Evolutionary conservation across 106 monocot species (phyloP).

Genomic region (Agapanthus africanus): DNA sequence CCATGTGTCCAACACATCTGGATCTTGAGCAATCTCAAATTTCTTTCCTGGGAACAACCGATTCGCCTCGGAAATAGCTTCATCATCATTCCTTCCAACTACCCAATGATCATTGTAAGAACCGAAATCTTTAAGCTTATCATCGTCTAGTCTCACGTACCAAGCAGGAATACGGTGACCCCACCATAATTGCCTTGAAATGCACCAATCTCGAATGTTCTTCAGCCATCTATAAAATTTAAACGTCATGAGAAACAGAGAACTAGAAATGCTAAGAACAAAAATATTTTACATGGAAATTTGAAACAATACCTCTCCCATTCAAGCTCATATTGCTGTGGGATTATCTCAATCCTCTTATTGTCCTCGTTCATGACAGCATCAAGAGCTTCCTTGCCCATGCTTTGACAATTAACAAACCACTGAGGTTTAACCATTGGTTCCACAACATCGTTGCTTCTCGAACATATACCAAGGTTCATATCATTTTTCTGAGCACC

Average conservation of each 20-base stretch:
- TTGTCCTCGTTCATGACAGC: conserved; percentile 51
- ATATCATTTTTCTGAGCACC: conserved; percentile 82
- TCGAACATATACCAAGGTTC: conserved; percentile 88
- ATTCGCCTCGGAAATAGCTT: conserved; percentile 56
- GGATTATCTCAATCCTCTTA: conserved; percentile 88
- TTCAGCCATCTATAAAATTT: conserved; percentile 78
- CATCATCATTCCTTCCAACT: conserved; percentile 72
- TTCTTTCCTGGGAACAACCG: conserved; percentile 50
- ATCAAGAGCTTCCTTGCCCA: conserved; percentile 80
- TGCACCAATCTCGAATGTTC: conserved; percentile 96
- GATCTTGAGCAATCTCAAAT: conserved; percentile 60
- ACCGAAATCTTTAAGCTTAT: conserved; percentile 57
- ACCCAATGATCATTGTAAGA: conserved; percentile 82
- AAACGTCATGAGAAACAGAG: not conserved
- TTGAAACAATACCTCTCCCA: conserved; percentile 64
- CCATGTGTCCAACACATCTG: conserved; percentile 98
- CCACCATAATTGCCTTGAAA: conserved; percentile 99
- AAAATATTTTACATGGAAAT: not conserved
- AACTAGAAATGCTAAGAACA: not conserved
- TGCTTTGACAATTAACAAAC: conserved; percentile 78
- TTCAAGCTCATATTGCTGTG: conserved; percentile 74
- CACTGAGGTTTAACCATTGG: conserved; percentile 95
- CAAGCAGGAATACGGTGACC: conserved; percentile 93
- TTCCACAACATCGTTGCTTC: conserved; percentile 90
- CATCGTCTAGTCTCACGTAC: conserved; percentile 80